These are phyloP conservation scores for Tylopilus subfusipes DNA, from an alignment of 768 basidiomycete genomes.

Conservation along the genomic window DNA sequence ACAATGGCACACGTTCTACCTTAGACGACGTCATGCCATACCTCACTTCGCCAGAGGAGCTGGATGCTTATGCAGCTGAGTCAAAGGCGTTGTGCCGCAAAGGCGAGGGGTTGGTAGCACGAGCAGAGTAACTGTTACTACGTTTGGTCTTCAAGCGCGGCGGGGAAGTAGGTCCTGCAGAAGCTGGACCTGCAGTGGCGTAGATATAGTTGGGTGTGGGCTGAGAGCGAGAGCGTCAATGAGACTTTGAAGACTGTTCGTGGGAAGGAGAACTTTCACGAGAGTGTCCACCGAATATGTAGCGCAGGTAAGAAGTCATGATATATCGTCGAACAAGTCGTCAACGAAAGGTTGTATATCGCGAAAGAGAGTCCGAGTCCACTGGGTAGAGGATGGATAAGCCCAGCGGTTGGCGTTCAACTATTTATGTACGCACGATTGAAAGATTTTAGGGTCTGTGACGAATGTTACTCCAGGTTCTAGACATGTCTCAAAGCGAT, in stretches of 20 bases:
- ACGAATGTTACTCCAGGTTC: constrained; percentile 16
- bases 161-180: constrained; percentile 34
- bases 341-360: constrained; percentile 16
- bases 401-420: not conserved
- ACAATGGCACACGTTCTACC: constrained; percentile 35
- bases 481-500: constrained; percentile 18
- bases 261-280: constrained; percentile 22
- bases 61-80: constrained; percentile 18
- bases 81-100: constrained; percentile 40
- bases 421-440: constrained; percentile 27
- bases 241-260: constrained; percentile 36
- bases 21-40: constrained; percentile 32
- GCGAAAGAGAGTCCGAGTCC: constrained; percentile 6
- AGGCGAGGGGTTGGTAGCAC: constrained; percentile 38
- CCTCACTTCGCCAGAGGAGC: constrained; percentile 31
- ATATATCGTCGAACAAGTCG: constrained; percentile 15
- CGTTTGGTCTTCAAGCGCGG: too few relatives aligned
- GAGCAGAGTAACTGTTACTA: constrained; percentile 39
- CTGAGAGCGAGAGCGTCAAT: constrained; percentile 41
- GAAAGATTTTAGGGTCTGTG: constrained; percentile 22
- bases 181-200: constrained; percentile 27
- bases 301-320: constrained; percentile 53
- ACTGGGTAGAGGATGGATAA: constrained; percentile 14
- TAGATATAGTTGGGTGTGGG: constrained; percentile 42
- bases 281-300: constrained; percentile 42